Evolutionary conservation across 495 filamentous ascomycete species (phyloP).

Genomic region (Aspergillus funiculosus): DNA sequence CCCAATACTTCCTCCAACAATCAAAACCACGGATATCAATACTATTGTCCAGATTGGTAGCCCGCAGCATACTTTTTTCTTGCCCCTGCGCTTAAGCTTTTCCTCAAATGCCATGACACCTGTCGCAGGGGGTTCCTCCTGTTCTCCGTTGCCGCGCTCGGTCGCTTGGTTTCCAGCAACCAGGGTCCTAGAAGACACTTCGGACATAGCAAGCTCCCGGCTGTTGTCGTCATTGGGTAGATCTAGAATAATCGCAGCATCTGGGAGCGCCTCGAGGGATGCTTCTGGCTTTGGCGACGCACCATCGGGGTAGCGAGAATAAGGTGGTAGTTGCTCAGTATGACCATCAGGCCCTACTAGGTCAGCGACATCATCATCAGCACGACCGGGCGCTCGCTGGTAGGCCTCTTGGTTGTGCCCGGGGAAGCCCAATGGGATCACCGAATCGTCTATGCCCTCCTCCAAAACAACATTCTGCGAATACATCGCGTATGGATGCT

Average conservation of each 20-base stretch:
- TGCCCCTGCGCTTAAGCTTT: conserved; percentile 52
- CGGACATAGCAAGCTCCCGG: conserved; percentile 34
- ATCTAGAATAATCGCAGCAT: conserved; percentile 21
- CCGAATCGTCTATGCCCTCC: conserved; percentile 37
- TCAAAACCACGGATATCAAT: conserved; percentile 48
- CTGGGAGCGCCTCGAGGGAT: conserved; percentile 20
- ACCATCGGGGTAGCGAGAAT: conserved; percentile 71
- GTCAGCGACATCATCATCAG: conserved; percentile 78
- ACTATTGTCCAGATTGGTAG: conserved; percentile 65
- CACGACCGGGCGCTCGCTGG: conserved; percentile 64
- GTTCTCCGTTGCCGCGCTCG: not conserved
- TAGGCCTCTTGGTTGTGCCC: conserved; percentile 54
- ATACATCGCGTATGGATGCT: conserved; percentile 84
- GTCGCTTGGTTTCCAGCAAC: conserved; percentile 16
- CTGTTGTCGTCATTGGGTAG: conserved; percentile 20
- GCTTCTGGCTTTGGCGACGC: conserved; percentile 35
- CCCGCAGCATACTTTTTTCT: conserved; percentile 55
- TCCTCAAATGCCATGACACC: conserved; percentile 47
- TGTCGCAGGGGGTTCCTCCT: conserved; percentile 17
- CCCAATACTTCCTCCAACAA: conserved; percentile 51
- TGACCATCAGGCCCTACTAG: conserved; percentile 87
- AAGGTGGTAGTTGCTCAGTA: conserved; percentile 84
- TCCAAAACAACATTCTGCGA: conserved; percentile 63
- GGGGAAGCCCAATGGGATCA: conserved; percentile 70
- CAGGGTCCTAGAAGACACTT: conserved; percentile 40